Base-by-base conservation (phyloP, 306 rosid genomes). In the Fragaria ananassa region DNA sequence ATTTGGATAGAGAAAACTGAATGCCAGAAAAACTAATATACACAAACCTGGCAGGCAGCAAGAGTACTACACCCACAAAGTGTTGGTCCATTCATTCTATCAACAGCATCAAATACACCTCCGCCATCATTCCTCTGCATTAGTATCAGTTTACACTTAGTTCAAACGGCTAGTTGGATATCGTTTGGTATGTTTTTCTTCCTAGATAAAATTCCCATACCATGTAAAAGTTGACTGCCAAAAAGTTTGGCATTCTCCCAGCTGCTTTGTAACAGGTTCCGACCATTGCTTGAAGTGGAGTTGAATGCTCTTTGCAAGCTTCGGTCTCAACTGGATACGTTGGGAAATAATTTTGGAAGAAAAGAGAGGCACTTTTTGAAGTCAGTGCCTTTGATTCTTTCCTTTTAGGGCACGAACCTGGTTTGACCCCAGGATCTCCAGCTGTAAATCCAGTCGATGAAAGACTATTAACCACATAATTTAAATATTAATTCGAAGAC, bases 51-150 rank as follows among this genome's bases (percentile, higher is more conserved):
- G 87, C 98, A 95, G 62, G 96, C 91, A 42, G 81, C 76, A 70
- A 95, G 61, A 44, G 97, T 88, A 79, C 72, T 83, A 73, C 98
- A 95, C 44, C 98, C 98, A 17, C 98, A 95, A 80, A 95, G 53
- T 58, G 86, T 56, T 37, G 37, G 90, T 78, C 98, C 98, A 54
- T 92, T 95, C 45, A 95, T 87, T 81, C 78, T 89, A 87, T 95
- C 98, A 68, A 87, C 73, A 15, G 81, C 83, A 62, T 95, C 98
- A 80, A 92, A 92, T 68, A 90, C 92, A 49, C 98, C 98, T 54
- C 96, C 97, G 29, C 97, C 98, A 64, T 92, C 93, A 82, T 97
- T 90, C 88, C 98, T 88, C 98, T 95, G 96, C 92, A 87, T 74
- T 46, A 80, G 67, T 37, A 71, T 77, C 49, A 35, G 25, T 74